Evolutionary conservation across 1,284 basidiomycete genomes (phyloP).

Genomic region (Flammula alnicola): DNA sequence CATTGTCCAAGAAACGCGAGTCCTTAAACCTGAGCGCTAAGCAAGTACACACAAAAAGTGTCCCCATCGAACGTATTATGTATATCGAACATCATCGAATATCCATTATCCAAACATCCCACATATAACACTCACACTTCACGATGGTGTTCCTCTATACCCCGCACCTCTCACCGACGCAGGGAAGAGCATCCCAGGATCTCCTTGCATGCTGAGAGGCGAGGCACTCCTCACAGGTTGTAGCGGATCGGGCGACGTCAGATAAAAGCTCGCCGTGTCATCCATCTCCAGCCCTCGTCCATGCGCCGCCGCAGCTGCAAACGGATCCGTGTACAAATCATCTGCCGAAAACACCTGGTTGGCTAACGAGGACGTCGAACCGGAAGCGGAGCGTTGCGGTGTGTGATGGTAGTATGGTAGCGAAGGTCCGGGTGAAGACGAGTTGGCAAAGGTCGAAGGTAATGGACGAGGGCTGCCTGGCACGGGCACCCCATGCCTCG

Average conservation of each 20-base stretch:
- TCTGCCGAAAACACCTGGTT: background rate
- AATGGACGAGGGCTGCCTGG: background rate
- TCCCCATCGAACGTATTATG: no score
- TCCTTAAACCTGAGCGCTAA: no score
- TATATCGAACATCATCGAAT: no score
- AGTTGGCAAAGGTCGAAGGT: background rate
- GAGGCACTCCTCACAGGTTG: conserved; percentile 29
- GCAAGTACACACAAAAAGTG: no score
- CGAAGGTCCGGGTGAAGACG: background rate
- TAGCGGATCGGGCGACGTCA: background rate
- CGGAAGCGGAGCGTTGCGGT: background rate
- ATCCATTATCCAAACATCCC: no score
- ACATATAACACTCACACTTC: no score
- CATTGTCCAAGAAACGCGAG: no score
- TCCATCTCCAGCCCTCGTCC: background rate
- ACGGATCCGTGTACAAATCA: background rate
- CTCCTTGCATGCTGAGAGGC: conserved; percentile 37
- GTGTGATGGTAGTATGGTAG: background rate
- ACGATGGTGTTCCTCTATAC: conserved; percentile 23
- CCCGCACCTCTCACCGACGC: conserved; percentile 42
- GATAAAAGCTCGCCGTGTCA: conserved; percentile 7
- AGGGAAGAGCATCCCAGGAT: conserved; percentile 43
- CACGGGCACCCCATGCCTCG: background rate
- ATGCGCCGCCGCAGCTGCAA: background rate
- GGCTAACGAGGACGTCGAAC: background rate